Conservation (phyloP, 2,329 filamentous ascomycete genomes). For the Fulvia fulva region DNA sequence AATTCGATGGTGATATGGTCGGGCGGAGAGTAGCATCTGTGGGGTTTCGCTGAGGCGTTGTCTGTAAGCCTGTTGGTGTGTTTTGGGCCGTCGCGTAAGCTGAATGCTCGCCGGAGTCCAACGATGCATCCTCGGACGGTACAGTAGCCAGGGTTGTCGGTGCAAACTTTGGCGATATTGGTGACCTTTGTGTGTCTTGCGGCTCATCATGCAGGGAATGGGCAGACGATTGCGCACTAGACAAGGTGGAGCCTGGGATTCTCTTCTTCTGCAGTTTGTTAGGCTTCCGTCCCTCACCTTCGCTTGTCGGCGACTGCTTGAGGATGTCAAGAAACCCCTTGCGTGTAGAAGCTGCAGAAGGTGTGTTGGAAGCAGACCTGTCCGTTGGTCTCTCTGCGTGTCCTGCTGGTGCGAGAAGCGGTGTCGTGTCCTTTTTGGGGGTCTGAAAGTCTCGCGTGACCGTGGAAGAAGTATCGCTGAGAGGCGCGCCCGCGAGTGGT, state of each 20-base stretch:
- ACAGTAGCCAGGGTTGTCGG: not conserved
- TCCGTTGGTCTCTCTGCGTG: constrained; percentile 24
- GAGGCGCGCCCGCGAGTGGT: constrained; percentile 27
- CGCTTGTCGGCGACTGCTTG: constrained; percentile 60
- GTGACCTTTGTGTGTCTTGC: constrained; percentile 27
- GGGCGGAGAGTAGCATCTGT: constrained; percentile 56
- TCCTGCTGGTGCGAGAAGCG: constrained; percentile 32
- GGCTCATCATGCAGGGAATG: constrained; percentile 54
- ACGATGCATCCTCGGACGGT: not conserved
- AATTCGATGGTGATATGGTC: constrained; percentile 69
- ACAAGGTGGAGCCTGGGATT: constrained; percentile 71
- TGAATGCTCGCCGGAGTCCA: constrained; percentile 34
- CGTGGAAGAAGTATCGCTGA: constrained; percentile 29
- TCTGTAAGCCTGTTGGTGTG: constrained; percentile 57
- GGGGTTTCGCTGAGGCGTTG: constrained; percentile 73
- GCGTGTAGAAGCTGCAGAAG: constrained; percentile 27
- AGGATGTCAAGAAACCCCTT: constrained; percentile 60
- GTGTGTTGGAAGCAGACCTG: constrained; percentile 26
- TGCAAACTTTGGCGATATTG: constrained; percentile 18
- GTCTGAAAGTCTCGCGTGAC: constrained; percentile 29
- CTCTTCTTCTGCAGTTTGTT: constrained; percentile 91
- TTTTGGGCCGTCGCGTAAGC: constrained; percentile 37
- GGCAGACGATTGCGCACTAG: constrained; percentile 86
- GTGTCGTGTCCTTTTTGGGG: constrained; percentile 35
- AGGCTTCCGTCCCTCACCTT: constrained; percentile 58